Base-by-base conservation (phyloP, 768 basidiomycete species). In the Phaeolepiota aurea region DNA sequence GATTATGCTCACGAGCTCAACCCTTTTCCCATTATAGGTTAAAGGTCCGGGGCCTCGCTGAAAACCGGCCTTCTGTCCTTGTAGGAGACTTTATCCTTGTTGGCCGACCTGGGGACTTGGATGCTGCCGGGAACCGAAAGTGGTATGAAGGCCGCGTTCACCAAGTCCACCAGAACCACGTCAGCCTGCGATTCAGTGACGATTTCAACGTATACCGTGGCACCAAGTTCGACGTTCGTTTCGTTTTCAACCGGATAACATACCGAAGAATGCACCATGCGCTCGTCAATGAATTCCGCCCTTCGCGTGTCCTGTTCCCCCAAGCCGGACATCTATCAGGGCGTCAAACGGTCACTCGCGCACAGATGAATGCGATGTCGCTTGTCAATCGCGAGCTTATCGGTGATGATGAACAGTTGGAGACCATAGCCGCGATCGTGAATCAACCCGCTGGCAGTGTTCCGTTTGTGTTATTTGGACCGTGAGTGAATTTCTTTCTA, bases 391-490 rank as follows among this genome's bases (percentile, higher is more conserved):
- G 61, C 1, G 45, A 54, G 0, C 55, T 80, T 18, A 57, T 51
- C 2, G 48, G 50, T 4, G 76, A 80, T 48, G 48, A 57, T 1
- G 63, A 68, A 37, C 79, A 81, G 52, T 47, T 71, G 41, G 64
- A 69, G 34, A 71, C 79, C 0, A 68, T 79, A 4, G 54, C 58
- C 11, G 63, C 74, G 0, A 77, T 81, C 23, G 20, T 70, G 18
- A 53, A 62, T 11, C 63, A 67, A 43, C 63, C 57, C 1, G 56
- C 60, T 13, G 76, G 78, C 5, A 66, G 68, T 11, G 64, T 63
- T 0, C 76, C 79, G 0, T 81, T 79, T 45, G 61, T 78, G 5
- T 55, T 81, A 3, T 81, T 79, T 54, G 80, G 80, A 22, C 80
- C 80, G 79, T 79, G 53, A 48, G 77, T 69, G 13, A 32, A 10